These are phyloP conservation scores for Baorangia bicolor DNA, from an alignment of 768 basidiomycete species.

Conservation along the genomic window DNA sequence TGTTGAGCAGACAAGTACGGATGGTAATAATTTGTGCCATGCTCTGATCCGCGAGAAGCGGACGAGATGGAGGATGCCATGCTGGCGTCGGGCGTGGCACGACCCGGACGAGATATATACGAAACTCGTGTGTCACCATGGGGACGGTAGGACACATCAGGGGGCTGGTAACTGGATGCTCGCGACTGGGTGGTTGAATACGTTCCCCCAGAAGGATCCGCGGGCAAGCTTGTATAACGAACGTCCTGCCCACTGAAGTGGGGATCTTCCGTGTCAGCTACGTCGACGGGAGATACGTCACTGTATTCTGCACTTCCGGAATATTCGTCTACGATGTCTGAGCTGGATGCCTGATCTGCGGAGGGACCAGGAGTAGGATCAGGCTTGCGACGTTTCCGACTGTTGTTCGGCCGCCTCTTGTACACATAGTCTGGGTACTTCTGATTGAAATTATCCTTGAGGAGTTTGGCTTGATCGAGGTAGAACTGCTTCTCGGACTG, in stretches of 20 bases:
- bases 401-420: conserved; percentile 83
- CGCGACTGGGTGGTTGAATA: conserved; percentile 17
- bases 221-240: conserved; percentile 21
- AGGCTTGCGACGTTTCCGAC: conserved; percentile 58
- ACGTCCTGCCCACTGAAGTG: conserved; percentile 15
- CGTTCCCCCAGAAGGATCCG: conserved; percentile 18
- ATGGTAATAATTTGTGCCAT: conserved; percentile 23
- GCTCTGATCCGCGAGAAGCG: conserved; percentile 28
- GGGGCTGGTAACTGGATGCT: conserved; percentile 24
- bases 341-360: conserved; percentile 30
- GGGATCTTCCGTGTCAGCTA: conserved; percentile 24
- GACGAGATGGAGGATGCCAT: conserved; percentile 21
- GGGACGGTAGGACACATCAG: conserved; percentile 25
- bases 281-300: conserved; percentile 42
- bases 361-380: conserved; percentile 33
- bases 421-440: conserved; percentile 92
- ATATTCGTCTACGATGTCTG: conserved; percentile 35
- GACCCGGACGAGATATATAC: conserved; percentile 29
- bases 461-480: conserved; percentile 78
- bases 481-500: conserved; percentile 86
- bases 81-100: conserved; percentile 26
- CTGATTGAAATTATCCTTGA: conserved; percentile 83
- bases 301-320: conserved; percentile 30
- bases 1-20: conserved; percentile 26
- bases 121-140: conserved; percentile 28